A percentile compares a stretch with the other conserved stretches of the same genome.
These are phyloP conservation scores for Colletotrichum brevisporum DNA, from an alignment of 2,329 filamentous ascomycete genomes.

Conservation along the genomic window DNA sequence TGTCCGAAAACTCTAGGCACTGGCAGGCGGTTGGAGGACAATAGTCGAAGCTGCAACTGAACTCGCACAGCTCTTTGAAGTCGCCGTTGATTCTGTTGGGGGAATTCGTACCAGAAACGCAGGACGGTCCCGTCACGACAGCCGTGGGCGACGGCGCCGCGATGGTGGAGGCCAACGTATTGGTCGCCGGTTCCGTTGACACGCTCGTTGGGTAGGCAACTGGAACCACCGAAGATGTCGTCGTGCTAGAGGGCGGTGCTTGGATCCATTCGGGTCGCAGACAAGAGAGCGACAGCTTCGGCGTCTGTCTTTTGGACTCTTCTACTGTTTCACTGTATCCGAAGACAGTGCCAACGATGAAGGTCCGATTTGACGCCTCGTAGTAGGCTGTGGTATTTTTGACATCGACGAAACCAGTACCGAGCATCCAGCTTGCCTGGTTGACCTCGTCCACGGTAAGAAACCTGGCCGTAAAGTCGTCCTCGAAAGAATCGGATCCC, in stretches of 20 bases:
- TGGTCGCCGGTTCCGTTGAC: background rate
- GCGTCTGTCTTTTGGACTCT: background rate
- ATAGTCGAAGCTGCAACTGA: background rate
- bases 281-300: background rate
- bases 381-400: background rate
- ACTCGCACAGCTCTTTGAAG: background rate
- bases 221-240: background rate
- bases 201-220: background rate
- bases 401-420: background rate
- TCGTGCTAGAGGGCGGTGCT: background rate
- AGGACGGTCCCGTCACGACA: background rate
- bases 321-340: background rate
- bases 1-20: background rate
- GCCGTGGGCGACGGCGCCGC: background rate
- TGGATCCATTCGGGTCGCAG: background rate
- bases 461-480: background rate
- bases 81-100: background rate
- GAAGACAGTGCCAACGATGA: slow-evolving; percentile 1
- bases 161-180: background rate
- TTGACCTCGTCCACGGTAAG: background rate
- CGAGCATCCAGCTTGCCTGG: background rate
- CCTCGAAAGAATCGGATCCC: background rate
- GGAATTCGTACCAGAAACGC: background rate
- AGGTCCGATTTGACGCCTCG: background rate
- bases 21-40: background rate